Base-by-base conservation (phyloP, 2,329 filamentous ascomycete species). In the Ophiosphaerella herpotricha region DNA sequence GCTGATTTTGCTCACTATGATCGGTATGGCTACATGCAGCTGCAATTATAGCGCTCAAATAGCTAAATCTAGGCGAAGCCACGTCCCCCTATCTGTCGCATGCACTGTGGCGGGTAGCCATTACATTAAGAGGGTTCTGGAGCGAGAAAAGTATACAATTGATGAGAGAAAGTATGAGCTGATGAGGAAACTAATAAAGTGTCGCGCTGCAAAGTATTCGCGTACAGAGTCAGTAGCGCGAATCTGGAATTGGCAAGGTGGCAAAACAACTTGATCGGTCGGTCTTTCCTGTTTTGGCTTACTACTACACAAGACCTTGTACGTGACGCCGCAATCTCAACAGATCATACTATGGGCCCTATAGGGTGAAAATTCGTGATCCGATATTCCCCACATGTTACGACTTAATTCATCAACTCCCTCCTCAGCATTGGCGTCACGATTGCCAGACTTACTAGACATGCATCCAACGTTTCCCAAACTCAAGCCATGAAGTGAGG, bases 121-220 rank as follows among this genome's bases (percentile, higher is more conserved):
- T 41, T 41, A 41, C 39, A 41, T 31, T 16, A 41, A 41, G 31
- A 40, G 39, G 46, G 18, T 26, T n/a, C 21, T 16, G 43, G 43
- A 52, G 47, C 46, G 39, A 43, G 48, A 41, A 14, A 21, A 39
- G 36, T 39, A 43, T 31, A 45, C 13, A 33, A 44, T 42, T 45
- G 52, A 50, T 48, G 46, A 39, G 35, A 42, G 49, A 47, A 48
- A 43, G 46, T 44, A 29, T 29, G 38, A 40, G 38, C 48, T 39
- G 52, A 54, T 40, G 43, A 49, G 53, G 43, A 46, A 51, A 46
- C 45, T 39, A 43, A 50, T 39, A 43, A 50, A 43, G 46, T 41
- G 49, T 44, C 36, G 54, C 45, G 46, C 45, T 52, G 43, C 42
- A 44, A 48, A 56, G 50, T 44, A 42, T 57, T 62, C 51, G 57